phyloP scores from a whole-genome alignment of 371 early-diverging fungal species.

The Rhizopus sp. region DNA sequence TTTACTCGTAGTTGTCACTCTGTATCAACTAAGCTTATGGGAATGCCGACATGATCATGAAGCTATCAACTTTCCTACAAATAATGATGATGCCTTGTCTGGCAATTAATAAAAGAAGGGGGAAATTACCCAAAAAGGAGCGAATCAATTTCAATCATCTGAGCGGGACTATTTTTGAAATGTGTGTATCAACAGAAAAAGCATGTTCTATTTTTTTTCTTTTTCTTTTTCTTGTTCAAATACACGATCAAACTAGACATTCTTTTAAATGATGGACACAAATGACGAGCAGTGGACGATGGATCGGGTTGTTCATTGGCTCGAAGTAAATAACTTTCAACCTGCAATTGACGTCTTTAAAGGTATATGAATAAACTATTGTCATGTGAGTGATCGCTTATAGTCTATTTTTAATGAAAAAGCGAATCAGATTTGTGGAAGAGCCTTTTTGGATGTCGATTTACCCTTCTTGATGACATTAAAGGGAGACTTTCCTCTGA shows the following conservation, averaged over 20 bases:
- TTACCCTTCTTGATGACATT: constrained; percentile 20
- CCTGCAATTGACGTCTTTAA: constrained; percentile 26
- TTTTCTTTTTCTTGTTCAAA: constrained; percentile 2
- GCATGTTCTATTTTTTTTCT: neutral
- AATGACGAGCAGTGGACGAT: constrained; percentile 25
- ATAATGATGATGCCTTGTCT: constrained; percentile 24
- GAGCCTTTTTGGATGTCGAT: constrained; percentile 22
- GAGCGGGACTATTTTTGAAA: neutral
- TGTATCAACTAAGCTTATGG: constrained; percentile 71
- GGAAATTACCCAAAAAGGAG: neutral
- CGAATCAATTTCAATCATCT: no score
- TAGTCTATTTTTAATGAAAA: constrained; percentile 1
- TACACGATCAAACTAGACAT: constrained; percentile 9
- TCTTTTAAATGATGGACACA: neutral
- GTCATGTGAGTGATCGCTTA: neutral
- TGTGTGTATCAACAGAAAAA: neutral
- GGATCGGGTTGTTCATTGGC: constrained; percentile 23
- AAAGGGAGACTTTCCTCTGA: constrained; percentile 18
- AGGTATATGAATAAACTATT: constrained; percentile 10
- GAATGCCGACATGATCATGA: constrained; percentile 72
- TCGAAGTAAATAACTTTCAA: constrained; percentile 24
- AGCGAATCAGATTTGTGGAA: constrained; percentile 29
- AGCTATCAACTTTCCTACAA: constrained; percentile 39
- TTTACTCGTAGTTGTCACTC: constrained; percentile 71
- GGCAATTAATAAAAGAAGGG: neutral